phyloP scores from a whole-genome alignment of 305 asterid genomes.

The Withania somnifera region DNA sequence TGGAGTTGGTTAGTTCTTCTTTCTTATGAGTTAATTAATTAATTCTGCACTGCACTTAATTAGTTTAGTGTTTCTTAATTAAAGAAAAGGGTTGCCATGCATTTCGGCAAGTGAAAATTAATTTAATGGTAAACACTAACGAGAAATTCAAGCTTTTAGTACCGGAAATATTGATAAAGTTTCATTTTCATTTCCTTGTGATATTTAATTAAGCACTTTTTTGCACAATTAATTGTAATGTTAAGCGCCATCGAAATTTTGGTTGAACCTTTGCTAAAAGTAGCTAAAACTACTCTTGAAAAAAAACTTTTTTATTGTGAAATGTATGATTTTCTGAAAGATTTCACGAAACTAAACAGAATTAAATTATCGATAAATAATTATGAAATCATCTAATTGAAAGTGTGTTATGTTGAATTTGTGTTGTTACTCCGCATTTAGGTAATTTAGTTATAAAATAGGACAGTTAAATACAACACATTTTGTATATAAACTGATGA shows the following conservation, averaged over 20 bases:
- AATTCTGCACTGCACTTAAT: too few species aligned
- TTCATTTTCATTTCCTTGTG: background rate
- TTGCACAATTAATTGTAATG: background rate
- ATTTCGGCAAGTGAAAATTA: background rate
- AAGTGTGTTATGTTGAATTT: background rate
- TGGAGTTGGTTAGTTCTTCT: slow-evolving; percentile 39
- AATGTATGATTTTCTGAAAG: too few species aligned
- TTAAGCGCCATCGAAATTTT: background rate
- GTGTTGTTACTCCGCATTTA: background rate
- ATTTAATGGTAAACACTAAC: background rate
- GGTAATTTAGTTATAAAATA: too few species aligned
- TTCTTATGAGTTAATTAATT: background rate
- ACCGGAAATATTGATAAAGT: background rate
- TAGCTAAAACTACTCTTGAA: background rate
- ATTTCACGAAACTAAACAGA: too few species aligned
- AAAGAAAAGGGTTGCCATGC: too few species aligned
- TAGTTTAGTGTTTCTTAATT: too few species aligned
- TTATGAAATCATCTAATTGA: background rate
- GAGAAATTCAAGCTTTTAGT: background rate
- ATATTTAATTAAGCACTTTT: background rate
- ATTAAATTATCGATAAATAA: too few species aligned
- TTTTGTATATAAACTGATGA: too few species aligned
- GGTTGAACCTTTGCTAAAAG: background rate
- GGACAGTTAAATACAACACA: too few species aligned
- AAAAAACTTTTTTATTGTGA: background rate